Evolutionary conservation across 2,329 filamentous ascomycete species (phyloP).

Genomic region (Colletotrichum liriopes): DNA sequence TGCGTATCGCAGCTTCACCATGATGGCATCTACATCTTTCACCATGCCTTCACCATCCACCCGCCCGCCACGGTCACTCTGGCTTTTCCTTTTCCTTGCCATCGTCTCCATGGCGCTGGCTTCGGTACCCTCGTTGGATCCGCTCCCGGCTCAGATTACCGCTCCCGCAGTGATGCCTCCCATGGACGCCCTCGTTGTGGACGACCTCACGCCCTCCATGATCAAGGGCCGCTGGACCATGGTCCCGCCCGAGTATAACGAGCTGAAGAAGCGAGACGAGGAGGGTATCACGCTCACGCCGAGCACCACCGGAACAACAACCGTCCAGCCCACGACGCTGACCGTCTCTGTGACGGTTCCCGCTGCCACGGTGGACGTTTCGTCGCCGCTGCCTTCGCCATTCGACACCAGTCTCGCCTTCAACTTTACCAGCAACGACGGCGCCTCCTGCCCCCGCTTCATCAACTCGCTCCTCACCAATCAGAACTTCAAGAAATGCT

Average conservation of each 20-base stretch:
- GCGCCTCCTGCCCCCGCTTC: constrained; percentile 74
- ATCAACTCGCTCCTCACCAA: constrained; percentile 78
- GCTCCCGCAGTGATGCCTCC: constrained; percentile 32
- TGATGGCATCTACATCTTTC: constrained; percentile 46
- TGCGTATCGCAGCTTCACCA: constrained; percentile 46
- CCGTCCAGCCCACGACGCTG: constrained; percentile 30
- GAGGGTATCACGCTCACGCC: constrained; percentile 38
- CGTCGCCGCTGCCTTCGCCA: constrained; percentile 70
- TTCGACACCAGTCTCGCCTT: constrained; percentile 77
- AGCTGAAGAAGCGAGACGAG: constrained; percentile 48
- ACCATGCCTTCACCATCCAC: constrained; percentile 34
- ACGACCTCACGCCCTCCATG: constrained; percentile 41
- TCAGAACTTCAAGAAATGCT: constrained; percentile 79
- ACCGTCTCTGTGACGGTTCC: constrained; percentile 43
- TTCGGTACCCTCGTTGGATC: constrained; percentile 13
- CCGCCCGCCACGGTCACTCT: constrained; percentile 47
- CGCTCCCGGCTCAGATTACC: constrained; percentile 32
- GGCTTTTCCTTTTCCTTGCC: constrained; percentile 49
- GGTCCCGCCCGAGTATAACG: constrained; percentile 37
- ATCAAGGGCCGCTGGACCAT: constrained; percentile 45
- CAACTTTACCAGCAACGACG: constrained; percentile 71
- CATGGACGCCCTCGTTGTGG: constrained; percentile 37
- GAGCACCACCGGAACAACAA: constrained; percentile 16
- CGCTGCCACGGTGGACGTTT: constrained; percentile 48
- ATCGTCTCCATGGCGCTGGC: constrained; percentile 44